Percentiles rank a stretch among this genome's conserved stretches.
phyloP scores from a whole-genome alignment of 192 early-diverging fungal species.

The Dissophora ornata region DNA sequence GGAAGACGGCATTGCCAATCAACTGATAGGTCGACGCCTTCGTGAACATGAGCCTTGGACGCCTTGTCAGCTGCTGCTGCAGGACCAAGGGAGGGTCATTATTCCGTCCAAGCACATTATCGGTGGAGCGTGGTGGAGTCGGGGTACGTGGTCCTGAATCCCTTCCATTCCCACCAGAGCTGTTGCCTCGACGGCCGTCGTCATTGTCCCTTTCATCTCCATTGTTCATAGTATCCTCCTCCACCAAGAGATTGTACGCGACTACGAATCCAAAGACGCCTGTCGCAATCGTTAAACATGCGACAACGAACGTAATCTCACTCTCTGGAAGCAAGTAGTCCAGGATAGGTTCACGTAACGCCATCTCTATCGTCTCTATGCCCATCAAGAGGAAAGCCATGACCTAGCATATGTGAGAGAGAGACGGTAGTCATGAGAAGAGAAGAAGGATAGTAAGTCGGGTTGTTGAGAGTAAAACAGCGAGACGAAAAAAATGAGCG shows the following conservation, averaged over 20 bases:
- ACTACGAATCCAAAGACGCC: conserved; percentile 35
- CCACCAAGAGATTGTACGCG: conserved; percentile 39
- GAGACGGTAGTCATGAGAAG: background rate
- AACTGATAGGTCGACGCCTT: conserved; percentile 23
- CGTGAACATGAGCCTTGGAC: conserved; percentile 34
- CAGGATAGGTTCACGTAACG: conserved; percentile 29
- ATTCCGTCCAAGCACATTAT: conserved; percentile 8
- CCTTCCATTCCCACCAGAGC: conserved; percentile 17
- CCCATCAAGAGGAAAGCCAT: conserved; percentile 24
- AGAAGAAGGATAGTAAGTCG: background rate
- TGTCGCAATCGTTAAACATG: conserved; percentile 24
- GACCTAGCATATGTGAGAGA: conserved; percentile 8
- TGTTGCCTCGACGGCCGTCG: background rate
- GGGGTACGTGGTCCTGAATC: conserved; percentile 12
- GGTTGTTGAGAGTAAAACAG: background rate
- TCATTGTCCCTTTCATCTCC: background rate
- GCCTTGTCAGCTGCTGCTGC: conserved; percentile 8
- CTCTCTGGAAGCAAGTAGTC: conserved; percentile 38
- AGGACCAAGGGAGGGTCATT: background rate
- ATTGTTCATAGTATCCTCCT: background rate
- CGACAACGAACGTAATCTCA: conserved; percentile 7
- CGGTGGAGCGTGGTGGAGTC: background rate
- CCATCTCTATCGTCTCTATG: conserved; percentile 33
- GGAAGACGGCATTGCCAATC: conserved; percentile 19
- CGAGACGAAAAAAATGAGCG: background rate